phyloP scores from a whole-genome alignment of 2,329 filamentous ascomycete species.

The Fusarium mundagurra region DNA sequence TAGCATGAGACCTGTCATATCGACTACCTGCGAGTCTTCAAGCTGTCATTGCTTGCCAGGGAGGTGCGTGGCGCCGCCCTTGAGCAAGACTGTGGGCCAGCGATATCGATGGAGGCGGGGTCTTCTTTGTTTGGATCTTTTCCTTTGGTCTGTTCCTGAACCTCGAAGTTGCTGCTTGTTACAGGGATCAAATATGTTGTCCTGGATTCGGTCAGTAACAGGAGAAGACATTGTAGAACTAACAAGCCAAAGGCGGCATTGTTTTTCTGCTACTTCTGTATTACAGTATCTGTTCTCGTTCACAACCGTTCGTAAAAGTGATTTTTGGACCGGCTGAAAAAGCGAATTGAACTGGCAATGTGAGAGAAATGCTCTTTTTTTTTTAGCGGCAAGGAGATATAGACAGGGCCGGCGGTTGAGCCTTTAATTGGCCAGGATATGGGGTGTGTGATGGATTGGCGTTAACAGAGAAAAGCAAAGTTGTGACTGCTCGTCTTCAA shows the following conservation, averaged over 20 bases:
- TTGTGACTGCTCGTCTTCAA: slow-evolving; percentile 35
- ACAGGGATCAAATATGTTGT: neutral
- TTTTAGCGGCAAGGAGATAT: slow-evolving; percentile 22
- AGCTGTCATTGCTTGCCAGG: slow-evolving; percentile 39
- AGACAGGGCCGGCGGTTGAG: slow-evolving; percentile 21
- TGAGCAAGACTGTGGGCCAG: slow-evolving; percentile 35
- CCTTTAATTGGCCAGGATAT: slow-evolving; percentile 6
- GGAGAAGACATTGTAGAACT: neutral
- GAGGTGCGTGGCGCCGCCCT: slow-evolving; percentile 40
- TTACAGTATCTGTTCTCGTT: neutral
- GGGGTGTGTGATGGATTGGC: slow-evolving; percentile 13
- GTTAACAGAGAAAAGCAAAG: slow-evolving; percentile 39
- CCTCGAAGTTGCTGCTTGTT: neutral
- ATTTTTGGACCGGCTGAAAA: slow-evolving; percentile 9
- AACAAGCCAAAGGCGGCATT: neutral
- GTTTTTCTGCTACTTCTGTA: neutral
- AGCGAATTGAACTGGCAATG: slow-evolving; percentile 8
- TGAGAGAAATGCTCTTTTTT: neutral
- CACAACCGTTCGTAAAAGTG: neutral
- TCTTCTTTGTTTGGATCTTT: slow-evolving; percentile 13
- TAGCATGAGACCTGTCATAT: slow-evolving; percentile 50
- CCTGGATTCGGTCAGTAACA: slow-evolving; percentile 3
- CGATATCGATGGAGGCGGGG: slow-evolving; percentile 36
- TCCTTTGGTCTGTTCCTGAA: slow-evolving; percentile 8
- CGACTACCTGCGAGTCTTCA: slow-evolving; percentile 44